Evolutionary conservation across 805 yeast genomes (phyloP), one percentile per base, ranked within the genome.

Genomic region (Spathaspora sp.): DNA sequence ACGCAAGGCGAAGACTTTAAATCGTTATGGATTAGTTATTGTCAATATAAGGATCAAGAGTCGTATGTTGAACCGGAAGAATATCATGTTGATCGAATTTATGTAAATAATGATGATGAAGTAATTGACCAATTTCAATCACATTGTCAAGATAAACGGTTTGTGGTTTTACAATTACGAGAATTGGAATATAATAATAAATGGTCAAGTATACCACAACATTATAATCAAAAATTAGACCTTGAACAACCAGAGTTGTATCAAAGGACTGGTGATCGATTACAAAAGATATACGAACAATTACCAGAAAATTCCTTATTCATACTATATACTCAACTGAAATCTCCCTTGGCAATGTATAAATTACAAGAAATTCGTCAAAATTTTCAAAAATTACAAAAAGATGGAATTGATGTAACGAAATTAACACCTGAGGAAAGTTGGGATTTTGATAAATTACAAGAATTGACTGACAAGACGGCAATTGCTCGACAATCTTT

Each of bases 251-350:
- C 52, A 1, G 53, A 54, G 16, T 58, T 65, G 10, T 69, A 70
- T 46, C 28, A 53, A 11, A 62, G 63, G 5, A 62, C 87, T 10
- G 78, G 80, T 56, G 54, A 59, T 1, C 65, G 85, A 31, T 56
- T 92, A 7, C 55, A 64, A 14, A 63, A 62, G 40, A 67, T 92
- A 14, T 82, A 85, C 60, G 67, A 72, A 1, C 54, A 63, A 1
- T 59, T 87, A 18, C 89, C 96, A 0, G 66, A 69, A 2, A 77
- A 83, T 35, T 78, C 96, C 0, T 66, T 84, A 19, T 57, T 92
- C 14, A 69, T 89, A 1, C 60, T 90, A 1, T 72, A 82, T 58
- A 76, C 89, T 0, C 89, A 88, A 1, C 70, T 79, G 48, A 89
- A 90, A 10, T 82, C 83, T 59, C 80, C 84, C 2, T 64, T 76